These are phyloP conservation scores for Aspergillus jensenii DNA, from an alignment of 2,329 filamentous ascomycete genomes.

Conservation along the genomic window DNA sequence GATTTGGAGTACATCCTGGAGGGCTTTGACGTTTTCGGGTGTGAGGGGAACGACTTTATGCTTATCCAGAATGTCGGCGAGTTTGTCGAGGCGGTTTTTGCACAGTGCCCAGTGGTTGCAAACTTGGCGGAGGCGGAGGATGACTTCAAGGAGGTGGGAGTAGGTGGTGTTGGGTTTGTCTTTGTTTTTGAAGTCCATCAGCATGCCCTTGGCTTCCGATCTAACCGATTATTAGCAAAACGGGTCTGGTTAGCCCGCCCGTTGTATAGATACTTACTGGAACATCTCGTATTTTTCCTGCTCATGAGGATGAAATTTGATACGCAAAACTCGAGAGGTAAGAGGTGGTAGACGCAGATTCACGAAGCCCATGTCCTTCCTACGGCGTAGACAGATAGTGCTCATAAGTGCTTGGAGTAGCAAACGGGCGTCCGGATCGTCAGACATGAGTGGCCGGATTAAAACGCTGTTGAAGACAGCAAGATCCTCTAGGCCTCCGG, in stretches of 20 bases:
- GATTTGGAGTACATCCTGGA: slow-evolving; percentile 74
- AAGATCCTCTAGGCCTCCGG: slow-evolving; percentile 70
- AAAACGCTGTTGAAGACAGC: slow-evolving; percentile 73
- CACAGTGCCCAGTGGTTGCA: slow-evolving; percentile 89
- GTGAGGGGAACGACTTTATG: slow-evolving; percentile 69
- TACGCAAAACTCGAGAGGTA: slow-evolving; percentile 73
- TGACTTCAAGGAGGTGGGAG: slow-evolving; percentile 73
- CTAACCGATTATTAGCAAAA: slow-evolving; percentile 38
- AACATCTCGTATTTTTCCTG: slow-evolving; percentile 74
- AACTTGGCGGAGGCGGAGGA: slow-evolving; percentile 79
- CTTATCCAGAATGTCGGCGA: slow-evolving; percentile 68
- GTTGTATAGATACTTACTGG: slow-evolving; percentile 48
- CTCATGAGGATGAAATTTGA: slow-evolving; percentile 73
- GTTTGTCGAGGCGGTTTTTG: slow-evolving; percentile 69
- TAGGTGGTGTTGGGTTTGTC: slow-evolving; percentile 58
- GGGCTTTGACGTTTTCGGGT: slow-evolving; percentile 66
- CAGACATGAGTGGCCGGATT: slow-evolving; percentile 64
- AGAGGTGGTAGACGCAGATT: slow-evolving; percentile 76
- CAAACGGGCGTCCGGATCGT: slow-evolving; percentile 58
- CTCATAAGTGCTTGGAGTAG: slow-evolving; percentile 75
- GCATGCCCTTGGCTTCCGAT: slow-evolving; percentile 70
- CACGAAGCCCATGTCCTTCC: slow-evolving; percentile 86
- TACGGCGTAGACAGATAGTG: slow-evolving; percentile 76
- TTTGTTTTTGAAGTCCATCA: slow-evolving; percentile 59
- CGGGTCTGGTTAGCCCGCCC: not conserved